phyloP scores from a whole-genome alignment of 2,329 filamentous ascomycete genomes.

The Epichloe gansuensis region DNA sequence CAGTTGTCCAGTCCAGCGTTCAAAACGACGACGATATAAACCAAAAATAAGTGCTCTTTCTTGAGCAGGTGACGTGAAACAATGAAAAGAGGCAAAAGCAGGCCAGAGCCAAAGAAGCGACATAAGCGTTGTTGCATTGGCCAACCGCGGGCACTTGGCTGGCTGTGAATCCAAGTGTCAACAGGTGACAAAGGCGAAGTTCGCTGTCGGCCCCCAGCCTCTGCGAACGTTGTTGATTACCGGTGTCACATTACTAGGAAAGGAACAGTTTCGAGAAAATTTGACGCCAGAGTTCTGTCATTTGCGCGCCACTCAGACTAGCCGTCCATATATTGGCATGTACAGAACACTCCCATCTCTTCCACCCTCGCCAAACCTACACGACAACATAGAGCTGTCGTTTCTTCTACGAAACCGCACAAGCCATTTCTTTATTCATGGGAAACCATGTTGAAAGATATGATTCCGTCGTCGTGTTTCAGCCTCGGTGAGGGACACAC shows the following conservation, averaged over 20 bases:
- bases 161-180: not conserved
- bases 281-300: not conserved
- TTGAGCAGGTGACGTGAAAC: not conserved
- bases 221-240: not conserved
- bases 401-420: not conserved
- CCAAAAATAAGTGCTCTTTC: not conserved
- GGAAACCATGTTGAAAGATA: not conserved
- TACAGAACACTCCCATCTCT: not conserved
- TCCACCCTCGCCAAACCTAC: not conserved
- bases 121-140: not conserved
- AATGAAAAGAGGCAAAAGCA: not conserved
- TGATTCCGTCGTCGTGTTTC: not conserved
- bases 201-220: not conserved
- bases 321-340: not conserved
- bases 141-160: not conserved
- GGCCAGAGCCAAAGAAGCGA: not conserved
- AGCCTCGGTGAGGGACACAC: not conserved
- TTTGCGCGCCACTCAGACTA: not conserved
- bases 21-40: not conserved
- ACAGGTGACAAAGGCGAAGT: slow-evolving; percentile 1
- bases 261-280: not conserved
- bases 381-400: not conserved
- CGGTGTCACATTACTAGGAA: not conserved
- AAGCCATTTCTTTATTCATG: not conserved
- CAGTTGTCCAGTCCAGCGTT: not conserved